Evolutionary conservation across 371 early-diverging fungal genomes (phyloP), one percentile per base, ranked within the genome.

Genomic region (Mucor irregularis): DNA sequence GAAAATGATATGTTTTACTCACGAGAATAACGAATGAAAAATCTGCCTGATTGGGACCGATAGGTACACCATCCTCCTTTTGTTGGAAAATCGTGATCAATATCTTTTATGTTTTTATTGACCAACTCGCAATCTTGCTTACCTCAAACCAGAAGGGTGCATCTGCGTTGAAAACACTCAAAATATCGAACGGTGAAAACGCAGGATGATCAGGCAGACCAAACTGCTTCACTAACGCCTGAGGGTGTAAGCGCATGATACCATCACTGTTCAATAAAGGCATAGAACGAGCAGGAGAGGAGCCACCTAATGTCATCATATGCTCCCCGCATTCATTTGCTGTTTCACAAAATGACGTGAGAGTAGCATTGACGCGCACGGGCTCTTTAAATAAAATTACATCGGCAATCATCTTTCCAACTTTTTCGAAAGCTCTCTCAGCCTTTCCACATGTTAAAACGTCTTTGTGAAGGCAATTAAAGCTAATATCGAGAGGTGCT

Each of bases 121-220:
- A n/a, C n/a, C n/a, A n/a, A n/a, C n/a, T n/a, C n/a, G n/a, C n/a
- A n/a, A n/a, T n/a, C n/a, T n/a, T n/a, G n/a, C n/a, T 16, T 50
- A 58, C 55, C 24, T 74, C 62, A 48, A 78, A 80, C 69, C 70
- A 78, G 56, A 66, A 86, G 2, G 66, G 57, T 14, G 68, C 76
- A 47, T 81, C 79, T 4, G 83, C 64, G 58, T 85, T 85, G 64
- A 85, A 85, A 8, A 75, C 60, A n/a, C 80, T 79, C 13, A 74
- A 13, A n/a, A 85, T 83, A 53, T 85, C 86, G 46, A 42, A 72
- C 1, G 58, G 45, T 11, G 57, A 54, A 61, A 60, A 80, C 11
- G 57, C 35, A 2, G 72, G 69, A 21, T 56, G 57, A 11, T 52
- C 48, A 16, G 66, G 40, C 8, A 55, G 10, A 2, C 53, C 42